Conservation (phyloP, 1,284 basidiomycete genomes). For the Naganishia sp. region DNA sequence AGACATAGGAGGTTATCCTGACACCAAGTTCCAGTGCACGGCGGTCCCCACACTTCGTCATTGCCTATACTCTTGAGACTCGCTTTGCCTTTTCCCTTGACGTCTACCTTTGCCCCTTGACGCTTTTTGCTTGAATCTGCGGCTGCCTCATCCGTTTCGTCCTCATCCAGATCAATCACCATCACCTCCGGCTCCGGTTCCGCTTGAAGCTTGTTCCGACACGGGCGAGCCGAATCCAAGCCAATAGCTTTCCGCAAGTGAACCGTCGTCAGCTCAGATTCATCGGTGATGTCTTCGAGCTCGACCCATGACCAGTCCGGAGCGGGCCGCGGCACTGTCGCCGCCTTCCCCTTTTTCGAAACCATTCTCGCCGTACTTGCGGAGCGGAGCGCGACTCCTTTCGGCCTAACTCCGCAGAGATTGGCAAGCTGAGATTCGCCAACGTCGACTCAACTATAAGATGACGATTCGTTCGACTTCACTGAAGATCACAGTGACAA, state of each 20-base stretch:
- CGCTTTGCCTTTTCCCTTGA: conserved; percentile 4
- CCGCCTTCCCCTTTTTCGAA: conserved; percentile 9
- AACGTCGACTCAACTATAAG: too few relatives aligned
- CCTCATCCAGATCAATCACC: conserved; percentile 8
- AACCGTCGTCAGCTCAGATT: conserved; percentile 21
- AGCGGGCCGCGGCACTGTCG: conserved; percentile 10
- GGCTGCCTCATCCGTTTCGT: neutral
- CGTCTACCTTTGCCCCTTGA: neutral
- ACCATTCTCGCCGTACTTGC: neutral
- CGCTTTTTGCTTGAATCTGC: conserved; percentile 1
- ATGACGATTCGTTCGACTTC: too few relatives aligned
- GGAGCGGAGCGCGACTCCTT: too few relatives aligned
- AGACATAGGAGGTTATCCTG: conserved; percentile 75
- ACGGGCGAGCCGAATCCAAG: conserved; percentile 10
- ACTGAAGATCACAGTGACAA: too few relatives aligned
- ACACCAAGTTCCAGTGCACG: conserved; percentile 67
- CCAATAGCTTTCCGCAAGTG: conserved; percentile 28
- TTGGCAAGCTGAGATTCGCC: too few relatives aligned
- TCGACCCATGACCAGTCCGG: conserved; percentile 31
- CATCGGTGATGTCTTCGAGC: conserved; percentile 16
- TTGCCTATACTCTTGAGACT: neutral
- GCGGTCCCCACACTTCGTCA: conserved; percentile 12
- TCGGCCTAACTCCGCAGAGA: too few relatives aligned
- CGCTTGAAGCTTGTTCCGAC: conserved; percentile 18
- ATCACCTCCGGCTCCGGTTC: too few relatives aligned